Evolutionary conservation across 2,329 filamentous ascomycete species (phyloP).

Genomic region (Rhytidhysteron rufulum): DNA sequence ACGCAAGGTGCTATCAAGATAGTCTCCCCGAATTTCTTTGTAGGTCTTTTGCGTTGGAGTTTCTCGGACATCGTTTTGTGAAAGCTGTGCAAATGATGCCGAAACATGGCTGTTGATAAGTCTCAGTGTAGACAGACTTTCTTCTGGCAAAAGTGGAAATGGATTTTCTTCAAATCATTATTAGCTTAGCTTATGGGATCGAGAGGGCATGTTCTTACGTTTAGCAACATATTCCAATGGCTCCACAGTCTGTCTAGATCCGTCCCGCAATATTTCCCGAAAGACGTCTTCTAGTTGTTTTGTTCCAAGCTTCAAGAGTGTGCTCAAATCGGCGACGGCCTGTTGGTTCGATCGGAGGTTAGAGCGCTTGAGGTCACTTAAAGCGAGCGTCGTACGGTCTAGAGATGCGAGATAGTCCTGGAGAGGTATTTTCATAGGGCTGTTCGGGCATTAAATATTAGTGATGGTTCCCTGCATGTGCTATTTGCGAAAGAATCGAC

Average conservation of each 20-base stretch:
- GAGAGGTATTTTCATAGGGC: slow-evolving; percentile 77
- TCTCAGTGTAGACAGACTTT: slow-evolving; percentile 70
- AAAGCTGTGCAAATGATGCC: slow-evolving; percentile 50
- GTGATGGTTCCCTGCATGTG: too few relatives aligned
- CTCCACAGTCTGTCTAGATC: slow-evolving; percentile 70
- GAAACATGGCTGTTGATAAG: slow-evolving; percentile 76
- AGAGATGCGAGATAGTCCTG: slow-evolving; percentile 83
- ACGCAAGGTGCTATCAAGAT: slow-evolving; percentile 74
- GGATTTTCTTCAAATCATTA: slow-evolving; percentile 58
- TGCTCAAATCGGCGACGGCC: slow-evolving; percentile 74
- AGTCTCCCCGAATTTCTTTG: slow-evolving; percentile 79
- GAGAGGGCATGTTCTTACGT: slow-evolving; percentile 52
- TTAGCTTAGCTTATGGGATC: too few relatives aligned
- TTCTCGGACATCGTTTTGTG: slow-evolving; percentile 49
- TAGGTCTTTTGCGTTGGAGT: slow-evolving; percentile 78
- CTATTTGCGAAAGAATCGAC: too few relatives aligned
- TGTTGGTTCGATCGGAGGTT: slow-evolving; percentile 90
- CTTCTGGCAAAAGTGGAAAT: slow-evolving; percentile 76
- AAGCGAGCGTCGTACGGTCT: slow-evolving; percentile 81
- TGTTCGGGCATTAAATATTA: too few relatives aligned
- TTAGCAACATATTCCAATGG: slow-evolving; percentile 92
- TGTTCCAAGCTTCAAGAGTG: slow-evolving; percentile 74
- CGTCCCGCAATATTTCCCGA: slow-evolving; percentile 72
- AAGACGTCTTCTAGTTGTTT: slow-evolving; percentile 82
- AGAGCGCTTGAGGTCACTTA: slow-evolving; percentile 79